Evolutionary conservation across 208 protist species (phyloP).

Genomic region (Leishmania mexicana): DNA sequence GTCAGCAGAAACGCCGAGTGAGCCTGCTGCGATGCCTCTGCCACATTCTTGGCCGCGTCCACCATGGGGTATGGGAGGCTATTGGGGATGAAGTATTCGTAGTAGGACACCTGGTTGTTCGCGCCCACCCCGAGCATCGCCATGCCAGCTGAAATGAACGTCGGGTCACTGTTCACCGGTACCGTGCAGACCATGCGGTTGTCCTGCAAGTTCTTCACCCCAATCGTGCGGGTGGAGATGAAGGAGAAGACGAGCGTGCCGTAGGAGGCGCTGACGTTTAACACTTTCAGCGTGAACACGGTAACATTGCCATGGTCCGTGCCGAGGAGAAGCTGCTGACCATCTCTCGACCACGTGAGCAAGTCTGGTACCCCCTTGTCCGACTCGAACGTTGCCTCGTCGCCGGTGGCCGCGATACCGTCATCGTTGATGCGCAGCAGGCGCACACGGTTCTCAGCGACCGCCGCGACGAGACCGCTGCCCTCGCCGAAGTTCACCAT

Average conservation of each 20-base stretch:
- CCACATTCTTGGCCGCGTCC: constrained; percentile 5
- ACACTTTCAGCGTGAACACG: constrained; percentile 81
- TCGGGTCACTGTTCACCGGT: constrained; percentile 85
- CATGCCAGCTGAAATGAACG: constrained; percentile 83
- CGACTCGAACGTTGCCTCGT: constrained; percentile 24
- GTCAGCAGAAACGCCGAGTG: constrained; percentile 51
- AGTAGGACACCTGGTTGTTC: constrained; percentile 88
- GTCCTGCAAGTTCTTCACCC: constrained; percentile 82
- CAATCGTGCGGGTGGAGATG: constrained; percentile 83
- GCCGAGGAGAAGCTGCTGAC: constrained; percentile 84
- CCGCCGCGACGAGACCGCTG: constrained; percentile 51
- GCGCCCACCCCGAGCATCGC: constrained; percentile 82
- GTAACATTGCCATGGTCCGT: constrained; percentile 79
- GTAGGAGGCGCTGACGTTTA: constrained; percentile 73
- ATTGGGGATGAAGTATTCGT: constrained; percentile 74
- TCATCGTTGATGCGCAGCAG: constrained; percentile 66
- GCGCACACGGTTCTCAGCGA: constrained; percentile 47
- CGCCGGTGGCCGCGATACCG: constrained; percentile 35
- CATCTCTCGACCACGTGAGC: constrained; percentile 86
- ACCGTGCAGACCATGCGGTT: constrained; percentile 69
- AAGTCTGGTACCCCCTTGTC: constrained; percentile 9
- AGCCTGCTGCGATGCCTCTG: constrained; percentile 32
- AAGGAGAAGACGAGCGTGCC: constrained; percentile 85
- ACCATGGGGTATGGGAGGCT: constrained; percentile 26
- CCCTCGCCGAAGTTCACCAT: constrained; percentile 49